phyloP scores from a whole-genome alignment of 805 yeast species.

The Martiniozyma abietophila region DNA sequence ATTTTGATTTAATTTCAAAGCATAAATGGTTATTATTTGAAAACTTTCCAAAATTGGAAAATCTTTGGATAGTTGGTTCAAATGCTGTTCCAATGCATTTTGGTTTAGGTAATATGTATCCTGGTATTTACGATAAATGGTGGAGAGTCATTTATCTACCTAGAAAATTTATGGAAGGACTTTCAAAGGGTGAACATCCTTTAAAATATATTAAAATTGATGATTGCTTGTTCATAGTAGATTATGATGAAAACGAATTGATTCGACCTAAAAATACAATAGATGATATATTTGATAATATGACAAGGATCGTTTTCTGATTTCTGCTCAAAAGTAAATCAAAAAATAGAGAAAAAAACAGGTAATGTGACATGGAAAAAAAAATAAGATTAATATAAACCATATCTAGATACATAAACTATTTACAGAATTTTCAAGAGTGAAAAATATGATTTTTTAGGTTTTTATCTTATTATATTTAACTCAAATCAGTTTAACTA shows the following conservation, averaged over 20 bases:
- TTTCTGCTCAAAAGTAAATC: background rate
- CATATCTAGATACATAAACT: no score
- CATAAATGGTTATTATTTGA: conserved; percentile 22
- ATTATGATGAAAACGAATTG: conserved; percentile 13
- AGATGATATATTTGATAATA: conserved; percentile 36
- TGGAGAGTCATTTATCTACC: conserved; percentile 47
- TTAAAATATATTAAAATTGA: conserved; percentile 40
- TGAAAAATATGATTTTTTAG: no score
- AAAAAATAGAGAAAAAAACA: no score
- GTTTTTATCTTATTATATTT: background rate
- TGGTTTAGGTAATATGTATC: conserved; percentile 45
- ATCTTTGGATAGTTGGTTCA: conserved; percentile 38
- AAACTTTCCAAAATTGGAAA: conserved; percentile 22
- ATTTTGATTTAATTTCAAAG: conserved; percentile 25
- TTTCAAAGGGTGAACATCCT: conserved; percentile 2
- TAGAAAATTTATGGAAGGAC: conserved; percentile 23
- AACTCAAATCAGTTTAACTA: background rate
- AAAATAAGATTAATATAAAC: no score
- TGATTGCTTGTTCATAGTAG: conserved; percentile 37
- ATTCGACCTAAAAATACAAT: conserved; percentile 36
- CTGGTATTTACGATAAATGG: conserved; percentile 50
- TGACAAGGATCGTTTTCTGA: conserved; percentile 14
- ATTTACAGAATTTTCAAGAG: no score
- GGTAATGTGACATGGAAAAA: no score
- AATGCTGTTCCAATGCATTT: conserved; percentile 46